Percentiles rank a stretch among this genome's conserved stretches.
These are phyloP conservation scores for Mortierella sp. DNA, from an alignment of 371 early-diverging fungal species.

Conservation along the genomic window DNA sequence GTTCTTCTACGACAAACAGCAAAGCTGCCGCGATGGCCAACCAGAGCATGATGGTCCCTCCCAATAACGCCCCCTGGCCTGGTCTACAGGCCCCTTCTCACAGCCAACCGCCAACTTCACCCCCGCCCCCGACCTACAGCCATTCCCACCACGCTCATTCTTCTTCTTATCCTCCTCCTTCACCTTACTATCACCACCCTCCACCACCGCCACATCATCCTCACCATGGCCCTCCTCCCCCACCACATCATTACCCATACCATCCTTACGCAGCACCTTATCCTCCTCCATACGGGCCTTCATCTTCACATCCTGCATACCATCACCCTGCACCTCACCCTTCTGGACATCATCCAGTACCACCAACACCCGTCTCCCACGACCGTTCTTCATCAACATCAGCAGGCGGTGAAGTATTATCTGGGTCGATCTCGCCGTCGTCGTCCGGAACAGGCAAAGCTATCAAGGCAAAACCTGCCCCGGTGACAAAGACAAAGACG, in stretches of 20 bases:
- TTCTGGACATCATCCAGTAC: constrained; percentile 1
- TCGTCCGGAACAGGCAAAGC: constrained; percentile 10
- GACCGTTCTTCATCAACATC: constrained; percentile 10
- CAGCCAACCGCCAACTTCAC: not conserved
- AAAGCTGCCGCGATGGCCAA: constrained; percentile 20
- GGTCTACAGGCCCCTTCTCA: constrained; percentile 24
- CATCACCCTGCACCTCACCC: constrained; percentile 26
- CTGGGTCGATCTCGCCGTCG: not conserved
- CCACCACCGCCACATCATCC: constrained; percentile 27
- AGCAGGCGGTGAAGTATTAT: not conserved
- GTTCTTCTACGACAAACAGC: not conserved
- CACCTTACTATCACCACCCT: constrained; percentile 28
- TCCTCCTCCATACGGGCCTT: constrained; percentile 22
- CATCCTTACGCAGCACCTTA: constrained; percentile 33
- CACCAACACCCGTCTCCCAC: constrained; percentile 4
- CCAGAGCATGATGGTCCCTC: constrained; percentile 46
- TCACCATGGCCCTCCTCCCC: constrained; percentile 27
- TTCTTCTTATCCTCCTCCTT: constrained; percentile 13
- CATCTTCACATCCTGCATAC: constrained; percentile 22
- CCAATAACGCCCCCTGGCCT: constrained; percentile 48
- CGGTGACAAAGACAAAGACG: not conserved
- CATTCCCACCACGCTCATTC: constrained; percentile 20
- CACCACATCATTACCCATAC: constrained; percentile 47
- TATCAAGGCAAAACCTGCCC: constrained; percentile 6
- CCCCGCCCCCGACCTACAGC: constrained; percentile 2